Conservation (phyloP, 176 grass and related monocot species). For the Zoysia pacifica region DNA sequence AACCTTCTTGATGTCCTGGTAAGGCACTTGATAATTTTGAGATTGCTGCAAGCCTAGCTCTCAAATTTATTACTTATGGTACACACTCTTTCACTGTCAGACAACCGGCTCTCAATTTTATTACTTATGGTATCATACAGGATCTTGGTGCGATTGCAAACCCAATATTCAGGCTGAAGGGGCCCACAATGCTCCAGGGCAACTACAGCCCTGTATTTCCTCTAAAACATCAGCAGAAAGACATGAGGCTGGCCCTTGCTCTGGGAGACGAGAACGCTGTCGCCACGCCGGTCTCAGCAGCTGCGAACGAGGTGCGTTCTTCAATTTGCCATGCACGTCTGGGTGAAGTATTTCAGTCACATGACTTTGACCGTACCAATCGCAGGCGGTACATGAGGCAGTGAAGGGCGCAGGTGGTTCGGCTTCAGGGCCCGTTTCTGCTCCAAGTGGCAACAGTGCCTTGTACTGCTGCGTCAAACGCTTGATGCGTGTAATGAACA, state of each 20-base stretch:
- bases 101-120: background rate
- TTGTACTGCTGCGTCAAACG: background rate
- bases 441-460: background rate
- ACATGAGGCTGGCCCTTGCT: constrained; percentile 85
- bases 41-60: background rate
- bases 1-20: constrained; percentile 87
- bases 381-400: constrained; percentile 70
- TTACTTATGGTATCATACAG: constrained; percentile 30
- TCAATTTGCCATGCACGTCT: background rate
- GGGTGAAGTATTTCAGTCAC: background rate
- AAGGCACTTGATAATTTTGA: constrained; percentile 14
- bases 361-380: background rate
- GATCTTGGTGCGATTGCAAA: constrained; percentile 81
- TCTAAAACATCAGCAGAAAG: constrained; percentile 98
- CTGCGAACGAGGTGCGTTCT: constrained; percentile 72
- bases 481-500: constrained; percentile 4
- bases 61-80: background rate
- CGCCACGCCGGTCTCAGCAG: constrained; percentile 80
- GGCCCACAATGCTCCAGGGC: constrained; percentile 72
- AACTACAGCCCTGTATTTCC: constrained; percentile 90
- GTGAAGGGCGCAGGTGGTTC: constrained; percentile 62
- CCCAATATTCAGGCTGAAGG: constrained; percentile 97
- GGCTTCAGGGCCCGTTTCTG: background rate
- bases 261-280: constrained; percentile 78
- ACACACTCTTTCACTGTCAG: background rate